Conservation (phyloP, 495 filamentous ascomycete species). For the Aspergillus affinis region DNA sequence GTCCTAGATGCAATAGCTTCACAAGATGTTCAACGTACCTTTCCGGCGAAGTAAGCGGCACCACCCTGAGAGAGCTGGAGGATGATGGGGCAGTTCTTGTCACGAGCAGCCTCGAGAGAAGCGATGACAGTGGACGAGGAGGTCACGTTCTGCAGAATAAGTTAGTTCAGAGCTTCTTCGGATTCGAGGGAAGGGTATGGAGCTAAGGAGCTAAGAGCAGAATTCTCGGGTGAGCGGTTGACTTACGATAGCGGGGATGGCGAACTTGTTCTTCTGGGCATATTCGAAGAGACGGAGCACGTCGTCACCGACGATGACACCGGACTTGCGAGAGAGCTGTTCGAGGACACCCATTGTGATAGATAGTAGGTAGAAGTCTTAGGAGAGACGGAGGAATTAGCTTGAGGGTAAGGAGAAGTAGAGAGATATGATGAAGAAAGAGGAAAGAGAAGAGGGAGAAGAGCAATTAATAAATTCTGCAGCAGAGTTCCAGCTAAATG, state of each 20-base stretch:
- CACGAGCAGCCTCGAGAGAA: conserved; percentile 88
- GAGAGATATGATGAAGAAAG: conserved; percentile 13
- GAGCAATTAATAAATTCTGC: conserved; percentile 18
- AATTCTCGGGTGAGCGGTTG: neutral
- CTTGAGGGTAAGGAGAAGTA: neutral
- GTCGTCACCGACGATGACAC: conserved; percentile 87
- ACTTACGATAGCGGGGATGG: conserved; percentile 86
- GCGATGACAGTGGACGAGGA: conserved; percentile 87
- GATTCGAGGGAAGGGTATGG: neutral
- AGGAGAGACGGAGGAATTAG: conserved; percentile 8
- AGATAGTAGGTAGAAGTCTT: conserved; percentile 1
- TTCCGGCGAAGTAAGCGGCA: conserved; percentile 91
- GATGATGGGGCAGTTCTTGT: conserved; percentile 83
- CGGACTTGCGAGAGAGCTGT: conserved; percentile 71
- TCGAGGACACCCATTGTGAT: conserved; percentile 64
- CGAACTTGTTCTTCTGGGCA: conserved; percentile 78
- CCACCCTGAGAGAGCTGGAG: conserved; percentile 92
- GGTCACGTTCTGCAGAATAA: conserved; percentile 67
- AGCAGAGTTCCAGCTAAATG: conserved; percentile 11
- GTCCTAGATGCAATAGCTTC: neutral
- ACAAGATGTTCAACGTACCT: conserved; percentile 50
- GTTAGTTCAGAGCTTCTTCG: neutral
- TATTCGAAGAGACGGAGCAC: conserved; percentile 80
- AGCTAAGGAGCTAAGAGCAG: neutral
- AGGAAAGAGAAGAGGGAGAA: conserved; percentile 10